These are phyloP conservation scores for Claviceps sp. DNA, from an alignment of 2,329 filamentous ascomycete species.

Conservation along the genomic window DNA sequence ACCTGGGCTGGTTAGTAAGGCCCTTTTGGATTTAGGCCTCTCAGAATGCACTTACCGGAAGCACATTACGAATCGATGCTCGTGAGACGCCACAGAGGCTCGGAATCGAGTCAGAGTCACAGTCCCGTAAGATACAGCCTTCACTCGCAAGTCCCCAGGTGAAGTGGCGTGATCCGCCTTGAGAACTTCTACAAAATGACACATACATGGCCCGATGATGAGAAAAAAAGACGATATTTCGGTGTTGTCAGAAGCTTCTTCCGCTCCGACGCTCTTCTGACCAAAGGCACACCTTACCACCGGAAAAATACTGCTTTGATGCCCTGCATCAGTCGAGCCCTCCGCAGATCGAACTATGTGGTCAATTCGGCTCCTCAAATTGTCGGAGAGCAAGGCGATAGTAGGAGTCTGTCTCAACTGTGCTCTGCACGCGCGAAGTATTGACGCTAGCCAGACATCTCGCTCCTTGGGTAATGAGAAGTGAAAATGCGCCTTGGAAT, in stretches of 20 bases:
- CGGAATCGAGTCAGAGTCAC: constrained; percentile 38
- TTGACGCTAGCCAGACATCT: constrained; percentile 35
- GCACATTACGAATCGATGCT: constrained; percentile 41
- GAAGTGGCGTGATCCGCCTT: constrained; percentile 28
- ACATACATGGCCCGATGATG: constrained; percentile 38
- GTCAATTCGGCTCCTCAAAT: constrained; percentile 33
- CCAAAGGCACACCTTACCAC: constrained; percentile 34
- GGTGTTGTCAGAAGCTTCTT: constrained; percentile 30
- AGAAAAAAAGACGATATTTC: constrained; percentile 42
- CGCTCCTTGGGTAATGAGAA: constrained; percentile 35
- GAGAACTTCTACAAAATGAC: constrained; percentile 37
- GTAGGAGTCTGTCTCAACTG: constrained; percentile 22
- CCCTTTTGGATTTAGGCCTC: background rate
- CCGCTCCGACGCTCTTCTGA: constrained; percentile 26
- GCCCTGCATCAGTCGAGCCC: constrained; percentile 12
- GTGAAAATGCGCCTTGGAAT: constrained; percentile 34
- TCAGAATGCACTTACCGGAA: constrained; percentile 31
- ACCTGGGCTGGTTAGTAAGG: constrained; percentile 13
- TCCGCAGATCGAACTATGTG: constrained; percentile 33
- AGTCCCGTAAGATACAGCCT: constrained; percentile 36
- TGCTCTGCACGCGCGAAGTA: constrained; percentile 28
- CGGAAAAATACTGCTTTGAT: constrained; percentile 33
- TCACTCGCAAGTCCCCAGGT: constrained; percentile 34
- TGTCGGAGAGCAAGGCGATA: constrained; percentile 27
- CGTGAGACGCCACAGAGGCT: constrained; percentile 35